These are phyloP conservation scores for Oryza meridionalis DNA, from an alignment of 176 grass and related monocot species.

Conservation along the genomic window DNA sequence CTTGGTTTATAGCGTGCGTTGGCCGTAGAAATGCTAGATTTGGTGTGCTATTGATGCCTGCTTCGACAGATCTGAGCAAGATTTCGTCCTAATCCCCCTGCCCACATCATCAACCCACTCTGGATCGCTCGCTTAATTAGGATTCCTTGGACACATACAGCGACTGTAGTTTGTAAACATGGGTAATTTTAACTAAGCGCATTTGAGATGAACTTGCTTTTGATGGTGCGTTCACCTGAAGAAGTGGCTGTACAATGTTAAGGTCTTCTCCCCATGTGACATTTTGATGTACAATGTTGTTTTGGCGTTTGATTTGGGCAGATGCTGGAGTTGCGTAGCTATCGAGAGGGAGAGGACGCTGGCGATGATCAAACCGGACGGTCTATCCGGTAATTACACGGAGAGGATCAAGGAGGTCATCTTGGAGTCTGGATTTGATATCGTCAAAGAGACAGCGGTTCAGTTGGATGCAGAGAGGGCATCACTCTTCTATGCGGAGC, in stretches of 20 bases:
- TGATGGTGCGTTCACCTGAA: background rate
- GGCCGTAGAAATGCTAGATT: constrained; percentile 23
- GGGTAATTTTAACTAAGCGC: background rate
- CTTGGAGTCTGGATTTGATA: constrained; percentile 68
- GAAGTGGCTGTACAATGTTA: background rate
- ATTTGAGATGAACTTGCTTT: background rate
- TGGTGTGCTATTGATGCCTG: background rate
- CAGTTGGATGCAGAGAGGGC: constrained; percentile 60
- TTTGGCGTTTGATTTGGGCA: constrained; percentile 25
- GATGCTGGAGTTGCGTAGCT: constrained; percentile 51
- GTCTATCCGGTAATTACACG: constrained; percentile 61
- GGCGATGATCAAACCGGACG: constrained; percentile 90
- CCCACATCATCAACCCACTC: background rate
- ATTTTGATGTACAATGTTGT: background rate
- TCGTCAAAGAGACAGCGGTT: constrained; percentile 51
- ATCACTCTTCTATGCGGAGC: constrained; percentile 75
- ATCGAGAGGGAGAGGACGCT: constrained; percentile 64
- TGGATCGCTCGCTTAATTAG: constrained; percentile 6
- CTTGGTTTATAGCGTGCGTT: background rate
- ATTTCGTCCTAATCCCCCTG: background rate
- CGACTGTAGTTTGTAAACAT: background rate
- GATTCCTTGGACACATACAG: background rate
- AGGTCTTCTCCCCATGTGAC: background rate
- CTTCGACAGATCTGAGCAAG: constrained; percentile 28
- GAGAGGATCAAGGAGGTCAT: constrained; percentile 68